Evolutionary conservation across 139 green algal species (phyloP).

Genomic region (Dunaliella sp.): DNA sequence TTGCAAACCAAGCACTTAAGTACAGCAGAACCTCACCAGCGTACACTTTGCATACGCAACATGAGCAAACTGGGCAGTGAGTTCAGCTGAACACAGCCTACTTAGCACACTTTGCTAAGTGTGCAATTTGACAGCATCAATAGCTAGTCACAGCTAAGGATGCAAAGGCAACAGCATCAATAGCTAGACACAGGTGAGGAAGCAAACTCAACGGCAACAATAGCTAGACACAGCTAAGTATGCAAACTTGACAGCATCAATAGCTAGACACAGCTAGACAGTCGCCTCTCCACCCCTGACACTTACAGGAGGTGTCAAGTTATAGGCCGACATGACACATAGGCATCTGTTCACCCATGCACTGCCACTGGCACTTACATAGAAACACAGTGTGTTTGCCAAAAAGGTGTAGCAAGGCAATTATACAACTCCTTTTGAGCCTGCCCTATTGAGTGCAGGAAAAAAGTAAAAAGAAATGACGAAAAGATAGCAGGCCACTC

Average conservation of each 20-base stretch:
- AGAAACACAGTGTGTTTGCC: neutral
- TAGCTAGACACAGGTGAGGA: neutral
- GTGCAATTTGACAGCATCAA: neutral
- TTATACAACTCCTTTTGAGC: neutral
- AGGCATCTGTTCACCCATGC: neutral
- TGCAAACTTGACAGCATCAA: neutral
- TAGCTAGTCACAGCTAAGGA: neutral
- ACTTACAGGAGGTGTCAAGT: neutral
- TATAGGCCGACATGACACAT: neutral
- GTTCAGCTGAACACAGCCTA: neutral
- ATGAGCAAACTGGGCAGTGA: neutral
- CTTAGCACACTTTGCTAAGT: neutral
- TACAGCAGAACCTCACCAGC: too few relatives aligned
- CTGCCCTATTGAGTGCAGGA: neutral
- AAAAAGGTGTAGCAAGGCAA: neutral
- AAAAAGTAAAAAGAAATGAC: too few relatives aligned
- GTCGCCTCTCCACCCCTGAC: neutral
- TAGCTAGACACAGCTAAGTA: neutral
- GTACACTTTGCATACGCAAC: neutral
- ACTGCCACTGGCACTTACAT: neutral
- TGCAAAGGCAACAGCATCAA: neutral
- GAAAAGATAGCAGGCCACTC: neutral
- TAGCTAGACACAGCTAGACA: neutral
- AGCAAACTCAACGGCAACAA: neutral
- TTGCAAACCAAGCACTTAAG: too few relatives aligned